Percentiles rank a stretch among this genome's conserved stretches.
phyloP scores from a whole-genome alignment of 768 basidiomycete species.

The Lentinula guzmanii region DNA sequence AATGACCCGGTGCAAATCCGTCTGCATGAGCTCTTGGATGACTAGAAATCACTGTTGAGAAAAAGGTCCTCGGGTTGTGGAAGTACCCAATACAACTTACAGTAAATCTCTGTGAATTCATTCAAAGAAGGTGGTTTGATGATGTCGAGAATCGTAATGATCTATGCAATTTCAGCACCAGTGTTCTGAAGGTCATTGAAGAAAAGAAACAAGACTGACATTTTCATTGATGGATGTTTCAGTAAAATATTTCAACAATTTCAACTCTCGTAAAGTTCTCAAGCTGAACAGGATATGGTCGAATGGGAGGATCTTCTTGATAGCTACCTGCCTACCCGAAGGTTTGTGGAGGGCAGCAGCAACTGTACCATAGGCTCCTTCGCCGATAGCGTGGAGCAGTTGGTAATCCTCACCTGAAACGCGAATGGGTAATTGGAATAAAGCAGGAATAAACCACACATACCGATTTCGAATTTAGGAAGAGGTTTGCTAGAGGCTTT shows the following conservation, averaged over 20 bases:
- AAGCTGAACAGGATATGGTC: slow-evolving; percentile 91
- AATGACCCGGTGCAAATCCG: slow-evolving; percentile 87
- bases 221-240: slow-evolving; percentile 79
- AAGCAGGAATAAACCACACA: slow-evolving; percentile 8
- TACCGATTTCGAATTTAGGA: slow-evolving; percentile 71
- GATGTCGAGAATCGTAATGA: slow-evolving; percentile 90
- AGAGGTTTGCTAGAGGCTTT: slow-evolving; percentile 53
- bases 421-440: slow-evolving; percentile 3
- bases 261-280: slow-evolving; percentile 85
- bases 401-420: slow-evolving; percentile 63
- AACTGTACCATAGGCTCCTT: slow-evolving; percentile 89
- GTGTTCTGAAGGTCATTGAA: neutral
- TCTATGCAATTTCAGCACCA: slow-evolving; percentile 36
- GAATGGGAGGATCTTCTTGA: slow-evolving; percentile 94
- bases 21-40: slow-evolving; percentile 87
- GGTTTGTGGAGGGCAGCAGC: slow-evolving; percentile 84
- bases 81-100: slow-evolving; percentile 27
- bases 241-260: slow-evolving; percentile 81
- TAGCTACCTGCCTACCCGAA: slow-evolving; percentile 79
- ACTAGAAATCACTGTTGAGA: slow-evolving; percentile 31
- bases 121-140: slow-evolving; percentile 72
- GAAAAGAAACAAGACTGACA: slow-evolving; percentile 28
- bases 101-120: slow-evolving; percentile 85
- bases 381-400: slow-evolving; percentile 68
- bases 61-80: slow-evolving; percentile 3